Conservation (phyloP, 352 stramenopile genomes). For the Phytophthora tentaculata region DNA sequence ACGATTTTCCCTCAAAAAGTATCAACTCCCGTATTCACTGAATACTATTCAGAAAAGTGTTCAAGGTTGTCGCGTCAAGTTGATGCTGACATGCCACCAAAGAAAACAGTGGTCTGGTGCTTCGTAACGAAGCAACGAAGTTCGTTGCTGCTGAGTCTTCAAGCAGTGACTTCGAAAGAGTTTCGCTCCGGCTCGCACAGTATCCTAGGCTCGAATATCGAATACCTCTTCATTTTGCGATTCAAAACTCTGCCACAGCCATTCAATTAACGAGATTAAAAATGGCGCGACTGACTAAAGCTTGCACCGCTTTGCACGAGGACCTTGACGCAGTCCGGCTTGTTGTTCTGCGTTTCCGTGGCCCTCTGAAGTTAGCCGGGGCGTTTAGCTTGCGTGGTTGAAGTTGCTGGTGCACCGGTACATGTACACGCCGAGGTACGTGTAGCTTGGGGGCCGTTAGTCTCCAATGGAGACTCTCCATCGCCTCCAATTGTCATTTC, state of each 20-base stretch:
- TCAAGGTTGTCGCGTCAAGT: background rate
- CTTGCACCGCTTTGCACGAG: background rate
- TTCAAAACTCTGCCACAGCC: too few relatives aligned
- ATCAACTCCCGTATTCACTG: too few relatives aligned
- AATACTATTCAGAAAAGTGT: background rate
- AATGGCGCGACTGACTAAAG: slow-evolving; percentile 12
- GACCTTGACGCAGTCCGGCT: slow-evolving; percentile 8
- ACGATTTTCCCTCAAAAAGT: slow-evolving; percentile 3
- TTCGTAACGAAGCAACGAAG: too few relatives aligned
- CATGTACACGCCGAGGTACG: too few relatives aligned
- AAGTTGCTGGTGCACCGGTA: slow-evolving; percentile 20
- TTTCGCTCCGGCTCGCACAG: background rate
- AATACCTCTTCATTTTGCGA: too few relatives aligned
- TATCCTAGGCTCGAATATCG: too few relatives aligned
- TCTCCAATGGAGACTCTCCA: too few relatives aligned
- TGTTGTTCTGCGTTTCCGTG: slow-evolving; percentile 8
- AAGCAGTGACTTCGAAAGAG: background rate
- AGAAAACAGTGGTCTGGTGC: background rate
- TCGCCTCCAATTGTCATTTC: slow-evolving; percentile 18
- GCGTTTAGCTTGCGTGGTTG: slow-evolving; percentile 29
- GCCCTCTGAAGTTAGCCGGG: slow-evolving; percentile 16
- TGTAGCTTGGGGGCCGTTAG: too few relatives aligned
- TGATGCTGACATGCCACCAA: background rate
- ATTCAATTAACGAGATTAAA: slow-evolving; percentile 20
- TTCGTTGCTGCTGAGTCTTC: background rate